Conservation (phyloP, 1,139 yeast species). For the Fermentozyma sake region DNA sequence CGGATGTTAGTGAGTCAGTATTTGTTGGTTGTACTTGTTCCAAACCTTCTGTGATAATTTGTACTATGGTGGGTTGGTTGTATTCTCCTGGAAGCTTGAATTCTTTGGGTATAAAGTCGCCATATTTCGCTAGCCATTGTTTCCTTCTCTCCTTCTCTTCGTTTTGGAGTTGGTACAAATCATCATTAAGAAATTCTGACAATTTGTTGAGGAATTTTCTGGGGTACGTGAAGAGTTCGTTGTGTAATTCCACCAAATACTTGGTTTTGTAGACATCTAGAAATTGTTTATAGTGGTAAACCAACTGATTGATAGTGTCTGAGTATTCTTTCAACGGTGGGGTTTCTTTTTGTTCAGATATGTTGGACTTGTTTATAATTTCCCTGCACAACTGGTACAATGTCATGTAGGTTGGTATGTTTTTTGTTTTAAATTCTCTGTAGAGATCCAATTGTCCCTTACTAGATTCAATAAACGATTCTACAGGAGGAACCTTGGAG, state of each 20-base stretch:
- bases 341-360: conserved; percentile 5
- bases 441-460: conserved; percentile 16
- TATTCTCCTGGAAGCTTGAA: conserved; percentile 38
- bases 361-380: conserved; percentile 4
- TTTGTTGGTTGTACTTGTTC: too few species aligned
- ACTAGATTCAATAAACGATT: conserved; percentile 11
- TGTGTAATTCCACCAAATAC: conserved; percentile 37
- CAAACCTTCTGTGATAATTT: conserved; percentile 42
- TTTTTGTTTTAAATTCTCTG: conserved; percentile 20
- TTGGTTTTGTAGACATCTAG: conserved; percentile 30
- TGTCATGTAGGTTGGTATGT: conserved; percentile 23
- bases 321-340: conserved; percentile 21
- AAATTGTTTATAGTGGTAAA: conserved; percentile 36
- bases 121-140: conserved; percentile 37
- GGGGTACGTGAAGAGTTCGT: conserved; percentile 39
- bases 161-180: conserved; percentile 28
- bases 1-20: too few species aligned
- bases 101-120: conserved; percentile 41
- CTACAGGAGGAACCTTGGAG: conserved; percentile 15
- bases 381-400: conserved; percentile 17
- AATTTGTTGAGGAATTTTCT: conserved; percentile 29
- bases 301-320: conserved; percentile 26
- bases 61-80: conserved; percentile 36
- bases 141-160: conserved; percentile 34
- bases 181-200: conserved; percentile 31